Evolutionary conservation across 164 flowering plant species (phyloP), one percentile per base, ranked within the genome.

Genomic region (Tinospora cordifolia): DNA sequence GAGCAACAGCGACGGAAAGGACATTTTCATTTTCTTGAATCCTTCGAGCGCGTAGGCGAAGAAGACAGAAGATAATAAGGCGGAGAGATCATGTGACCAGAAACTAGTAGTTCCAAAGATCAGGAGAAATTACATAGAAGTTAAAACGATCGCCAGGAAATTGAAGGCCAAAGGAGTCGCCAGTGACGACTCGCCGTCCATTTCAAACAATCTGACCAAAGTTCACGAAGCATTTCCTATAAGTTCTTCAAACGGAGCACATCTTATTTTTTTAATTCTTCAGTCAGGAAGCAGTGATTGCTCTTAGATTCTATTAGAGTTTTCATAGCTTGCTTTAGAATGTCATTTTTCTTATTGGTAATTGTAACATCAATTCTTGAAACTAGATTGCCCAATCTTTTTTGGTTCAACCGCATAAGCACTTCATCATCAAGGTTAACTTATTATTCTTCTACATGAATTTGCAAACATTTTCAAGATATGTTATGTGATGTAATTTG

Each of bases 271-370:
- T 72, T 70, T 62, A 38, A 10, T 76, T 78, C n/a, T n/a, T 63
- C 98, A 95, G 99, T 90, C 90, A 26, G 90, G 99, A 75, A 98
- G 99, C n/a, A n/a, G n/a, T n/a, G n/a, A n/a, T n/a, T n/a, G n/a
- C n/a, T n/a, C n/a, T n/a, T n/a, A n/a, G n/a, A n/a, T n/a, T n/a
- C n/a, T n/a, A n/a, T n/a, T n/a, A n/a, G n/a, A n/a, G n/a, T n/a
- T n/a, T n/a, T n/a, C n/a, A n/a, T n/a, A n/a, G n/a, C n/a, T n/a
- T n/a, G n/a, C n/a, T n/a, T n/a, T n/a, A n/a, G n/a, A n/a, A n/a
- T n/a, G n/a, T n/a, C n/a, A n/a, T n/a, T n/a, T n/a, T n/a, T n/a
- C n/a, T n/a, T n/a, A n/a, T n/a, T n/a, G n/a, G n/a, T n/a, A n/a
- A n/a, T n/a, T n/a, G n/a, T n/a, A n/a, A n/a, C n/a, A n/a, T n/a